Evolutionary conservation across 1,284 basidiomycete genomes (phyloP).

Genomic region (Sutorius eximius): DNA sequence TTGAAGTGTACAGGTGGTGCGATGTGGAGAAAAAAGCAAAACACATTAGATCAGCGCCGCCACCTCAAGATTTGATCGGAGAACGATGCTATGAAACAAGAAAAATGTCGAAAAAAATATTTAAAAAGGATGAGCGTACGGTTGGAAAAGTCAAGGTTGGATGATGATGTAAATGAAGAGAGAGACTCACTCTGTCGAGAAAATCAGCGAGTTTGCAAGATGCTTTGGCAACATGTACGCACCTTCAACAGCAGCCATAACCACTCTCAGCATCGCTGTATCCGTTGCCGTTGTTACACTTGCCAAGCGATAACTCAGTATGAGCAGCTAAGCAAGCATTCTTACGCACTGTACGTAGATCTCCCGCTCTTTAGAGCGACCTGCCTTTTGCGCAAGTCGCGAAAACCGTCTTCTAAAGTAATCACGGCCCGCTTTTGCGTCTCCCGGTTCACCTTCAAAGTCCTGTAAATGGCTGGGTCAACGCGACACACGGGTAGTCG

Average conservation of each 20-base stretch:
- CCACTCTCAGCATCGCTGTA: slow-evolving; percentile 85
- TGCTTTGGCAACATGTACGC: slow-evolving; percentile 31
- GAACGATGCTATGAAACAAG: slow-evolving; percentile 49
- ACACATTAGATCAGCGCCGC: slow-evolving; percentile 54
- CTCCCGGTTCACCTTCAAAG: slow-evolving; percentile 69
- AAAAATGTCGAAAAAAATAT: slow-evolving; percentile 17
- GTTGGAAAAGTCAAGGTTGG: slow-evolving; percentile 25
- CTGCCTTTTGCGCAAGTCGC: slow-evolving; percentile 77
- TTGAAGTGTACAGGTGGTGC: slow-evolving; percentile 14
- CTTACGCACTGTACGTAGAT: slow-evolving; percentile 85
- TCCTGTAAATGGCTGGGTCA: slow-evolving; percentile 47
- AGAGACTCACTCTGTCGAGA: slow-evolving; percentile 66
- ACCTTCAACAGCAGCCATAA: slow-evolving; percentile 95
- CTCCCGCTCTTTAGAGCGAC: slow-evolving; percentile 81
- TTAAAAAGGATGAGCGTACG: slow-evolving; percentile 36
- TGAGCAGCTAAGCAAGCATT: neutral
- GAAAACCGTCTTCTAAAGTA: slow-evolving; percentile 91
- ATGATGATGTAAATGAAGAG: slow-evolving; percentile 32
- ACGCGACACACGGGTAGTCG: neutral
- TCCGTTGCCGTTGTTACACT: slow-evolving; percentile 94
- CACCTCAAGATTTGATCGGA: slow-evolving; percentile 55
- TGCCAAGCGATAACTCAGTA: slow-evolving; percentile 2
- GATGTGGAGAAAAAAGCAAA: slow-evolving; percentile 18
- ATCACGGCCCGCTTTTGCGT: slow-evolving; percentile 75
- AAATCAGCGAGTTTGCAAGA: slow-evolving; percentile 14